phyloP scores from a whole-genome alignment of 768 basidiomycete species.

The Scleroderma citrinum region DNA sequence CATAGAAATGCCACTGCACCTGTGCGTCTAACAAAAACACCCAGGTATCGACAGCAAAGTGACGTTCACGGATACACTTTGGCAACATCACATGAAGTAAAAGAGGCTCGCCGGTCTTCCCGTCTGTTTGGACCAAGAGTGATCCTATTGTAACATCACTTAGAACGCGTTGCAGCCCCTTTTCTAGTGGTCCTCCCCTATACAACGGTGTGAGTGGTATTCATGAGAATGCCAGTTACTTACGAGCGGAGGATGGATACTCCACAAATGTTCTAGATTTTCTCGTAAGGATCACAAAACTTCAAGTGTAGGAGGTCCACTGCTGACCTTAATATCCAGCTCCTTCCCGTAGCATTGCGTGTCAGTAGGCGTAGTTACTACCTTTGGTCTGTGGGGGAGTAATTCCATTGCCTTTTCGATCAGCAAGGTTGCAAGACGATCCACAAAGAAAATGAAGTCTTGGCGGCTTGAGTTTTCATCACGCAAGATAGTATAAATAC shows the following conservation, averaged over 20 bases:
- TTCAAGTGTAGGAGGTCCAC: neutral
- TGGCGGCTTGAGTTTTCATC: slow-evolving; percentile 63
- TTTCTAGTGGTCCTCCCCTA: slow-evolving; percentile 86
- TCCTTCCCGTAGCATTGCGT: slow-evolving; percentile 53
- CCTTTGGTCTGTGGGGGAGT: slow-evolving; percentile 63
- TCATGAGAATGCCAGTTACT: slow-evolving; percentile 23
- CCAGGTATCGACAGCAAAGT: slow-evolving; percentile 61
- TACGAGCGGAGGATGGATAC: slow-evolving; percentile 86
- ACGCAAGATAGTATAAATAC: slow-evolving; percentile 84
- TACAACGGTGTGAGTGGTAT: slow-evolving; percentile 7
- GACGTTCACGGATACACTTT: slow-evolving; percentile 56
- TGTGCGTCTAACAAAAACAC: slow-evolving; percentile 91
- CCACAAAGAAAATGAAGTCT: slow-evolving; percentile 91
- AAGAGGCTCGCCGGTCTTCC: slow-evolving; percentile 78
- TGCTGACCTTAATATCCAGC: slow-evolving; percentile 51
- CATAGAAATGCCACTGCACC: slow-evolving; percentile 32
- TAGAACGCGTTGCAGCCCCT: slow-evolving; percentile 84
- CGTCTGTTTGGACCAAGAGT: slow-evolving; percentile 85
- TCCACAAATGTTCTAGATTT: slow-evolving; percentile 66
- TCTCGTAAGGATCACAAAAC: slow-evolving; percentile 1
- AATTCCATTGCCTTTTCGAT: slow-evolving; percentile 80
- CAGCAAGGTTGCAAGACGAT: slow-evolving; percentile 78
- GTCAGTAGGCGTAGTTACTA: slow-evolving; percentile 64
- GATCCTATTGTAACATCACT: slow-evolving; percentile 84
- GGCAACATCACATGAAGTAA: slow-evolving; percentile 82